Evolutionary conservation across 345 rosid species (phyloP).

Genomic region (Linum lewisii): DNA sequence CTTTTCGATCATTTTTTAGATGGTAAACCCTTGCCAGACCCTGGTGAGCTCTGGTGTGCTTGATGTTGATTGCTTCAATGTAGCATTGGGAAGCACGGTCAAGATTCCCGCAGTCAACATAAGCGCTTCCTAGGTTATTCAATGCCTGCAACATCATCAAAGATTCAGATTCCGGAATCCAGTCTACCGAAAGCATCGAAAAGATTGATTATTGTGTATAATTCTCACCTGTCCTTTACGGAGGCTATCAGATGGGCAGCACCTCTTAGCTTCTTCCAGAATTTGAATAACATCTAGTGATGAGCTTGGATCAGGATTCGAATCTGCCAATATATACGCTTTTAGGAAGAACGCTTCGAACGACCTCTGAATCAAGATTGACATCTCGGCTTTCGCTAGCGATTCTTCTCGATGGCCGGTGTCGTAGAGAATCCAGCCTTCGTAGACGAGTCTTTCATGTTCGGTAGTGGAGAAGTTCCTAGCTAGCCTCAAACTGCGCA

Average conservation of each 20-base stretch:
- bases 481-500: constrained; percentile 80
- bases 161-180: no score
- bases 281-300: constrained; percentile 62
- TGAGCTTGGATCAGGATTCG: constrained; percentile 54
- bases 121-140: constrained; percentile 79
- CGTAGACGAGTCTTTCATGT: constrained; percentile 87
- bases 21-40: constrained; percentile 89
- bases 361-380: constrained; percentile 77
- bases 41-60: constrained; percentile 96
- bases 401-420: constrained; percentile 96
- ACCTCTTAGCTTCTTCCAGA: constrained; percentile 82
- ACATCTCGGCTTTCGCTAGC: constrained; percentile 81
- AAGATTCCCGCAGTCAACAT: constrained; percentile 77
- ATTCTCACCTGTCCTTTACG: constrained; percentile 87
- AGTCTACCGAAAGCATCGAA: no score
- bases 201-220: neutral
- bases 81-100: constrained; percentile 88
- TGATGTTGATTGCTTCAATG: constrained; percentile 79
- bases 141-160: constrained; percentile 53
- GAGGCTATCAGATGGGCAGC: constrained; percentile 99
- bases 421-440: constrained; percentile 94
- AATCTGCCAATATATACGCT: constrained; percentile 81
- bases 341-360: constrained; percentile 97
- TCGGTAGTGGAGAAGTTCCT: constrained; percentile 71
- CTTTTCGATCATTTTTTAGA: constrained; percentile 69